Percentiles rank a stretch among this genome's conserved stretches.
Evolutionary conservation across 1,284 basidiomycete species (phyloP).

Genomic region (Ganoderma sinense): DNA sequence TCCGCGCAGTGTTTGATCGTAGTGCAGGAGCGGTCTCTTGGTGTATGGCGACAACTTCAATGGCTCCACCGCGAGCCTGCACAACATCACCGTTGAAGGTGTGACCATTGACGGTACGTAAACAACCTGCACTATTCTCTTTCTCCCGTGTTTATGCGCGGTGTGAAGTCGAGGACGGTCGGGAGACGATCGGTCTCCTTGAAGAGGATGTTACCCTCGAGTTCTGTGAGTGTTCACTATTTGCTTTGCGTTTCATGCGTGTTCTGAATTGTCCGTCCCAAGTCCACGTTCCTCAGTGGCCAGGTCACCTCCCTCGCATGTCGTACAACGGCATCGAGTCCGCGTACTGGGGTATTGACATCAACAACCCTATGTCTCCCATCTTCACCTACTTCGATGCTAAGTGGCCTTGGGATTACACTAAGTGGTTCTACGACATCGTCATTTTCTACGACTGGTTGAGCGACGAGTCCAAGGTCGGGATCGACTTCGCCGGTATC

Average conservation of each 20-base stretch:
- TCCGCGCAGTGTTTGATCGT: not conserved
- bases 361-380: constrained; percentile 24
- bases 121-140: not conserved
- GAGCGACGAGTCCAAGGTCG: constrained; percentile 8
- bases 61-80: constrained; percentile 2
- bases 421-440: constrained; percentile 30
- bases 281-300: constrained; percentile 21
- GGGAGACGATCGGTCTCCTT: constrained; percentile 17
- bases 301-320: constrained; percentile 12
- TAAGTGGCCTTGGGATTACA: constrained; percentile 22
- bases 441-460: constrained; percentile 26
- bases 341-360: constrained; percentile 24
- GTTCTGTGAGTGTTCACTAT: constrained; percentile 20
- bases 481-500: constrained; percentile 26
- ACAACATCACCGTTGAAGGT: constrained; percentile 21
- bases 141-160: not conserved
- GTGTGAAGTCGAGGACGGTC: constrained; percentile 13
- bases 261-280: not conserved
- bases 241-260: not conserved
- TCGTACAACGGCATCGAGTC: constrained; percentile 7
- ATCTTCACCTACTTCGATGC: constrained; percentile 25
- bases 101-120: constrained; percentile 20
- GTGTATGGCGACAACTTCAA: constrained; percentile 18
- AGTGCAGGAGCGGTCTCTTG: constrained; percentile 21
- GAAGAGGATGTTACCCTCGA: constrained; percentile 23